A percentile compares a stretch with the other conserved stretches of the same genome.
Evolutionary conservation across 306 rosid species (phyloP).

Genomic region (Quercus parvula): DNA sequence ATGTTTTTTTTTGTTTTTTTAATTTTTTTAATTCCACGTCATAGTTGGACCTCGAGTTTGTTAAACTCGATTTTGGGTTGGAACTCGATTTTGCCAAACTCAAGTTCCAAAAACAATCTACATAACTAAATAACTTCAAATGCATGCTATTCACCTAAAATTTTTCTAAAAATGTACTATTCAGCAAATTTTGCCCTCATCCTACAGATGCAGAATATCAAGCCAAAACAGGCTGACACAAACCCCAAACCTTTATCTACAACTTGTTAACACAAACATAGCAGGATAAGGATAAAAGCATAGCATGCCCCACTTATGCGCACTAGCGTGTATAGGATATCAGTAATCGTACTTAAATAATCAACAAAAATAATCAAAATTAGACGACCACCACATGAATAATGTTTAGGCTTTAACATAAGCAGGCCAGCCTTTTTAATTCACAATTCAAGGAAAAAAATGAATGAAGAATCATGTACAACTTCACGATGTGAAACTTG

Average conservation of each 20-base stretch:
- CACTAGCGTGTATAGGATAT: background rate
- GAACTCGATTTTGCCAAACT: too few species aligned
- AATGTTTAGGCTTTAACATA: background rate
- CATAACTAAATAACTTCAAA: too few species aligned
- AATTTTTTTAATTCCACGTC: too few species aligned
- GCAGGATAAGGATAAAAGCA: background rate
- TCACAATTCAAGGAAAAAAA: conserved; percentile 4
- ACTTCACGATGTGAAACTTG: conserved; percentile 12
- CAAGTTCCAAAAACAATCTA: too few species aligned
- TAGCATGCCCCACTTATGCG: background rate
- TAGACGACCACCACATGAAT: background rate
- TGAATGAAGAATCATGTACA: background rate
- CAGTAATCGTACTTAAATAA: background rate
- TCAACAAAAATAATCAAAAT: background rate
- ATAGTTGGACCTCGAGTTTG: too few species aligned
- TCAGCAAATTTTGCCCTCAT: background rate
- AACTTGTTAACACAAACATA: background rate
- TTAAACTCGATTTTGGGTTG: too few species aligned
- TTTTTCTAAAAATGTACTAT: too few species aligned
- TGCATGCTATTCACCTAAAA: too few species aligned
- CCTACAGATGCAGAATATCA: conserved; percentile 3
- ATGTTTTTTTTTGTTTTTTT: too few species aligned
- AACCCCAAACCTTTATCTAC: background rate
- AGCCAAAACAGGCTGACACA: background rate
- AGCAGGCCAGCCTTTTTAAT: background rate